Evolutionary conservation across 441 rosid genomes (phyloP), one percentile per base, ranked within the genome.

Genomic region (Gossypium schwendimanii): DNA sequence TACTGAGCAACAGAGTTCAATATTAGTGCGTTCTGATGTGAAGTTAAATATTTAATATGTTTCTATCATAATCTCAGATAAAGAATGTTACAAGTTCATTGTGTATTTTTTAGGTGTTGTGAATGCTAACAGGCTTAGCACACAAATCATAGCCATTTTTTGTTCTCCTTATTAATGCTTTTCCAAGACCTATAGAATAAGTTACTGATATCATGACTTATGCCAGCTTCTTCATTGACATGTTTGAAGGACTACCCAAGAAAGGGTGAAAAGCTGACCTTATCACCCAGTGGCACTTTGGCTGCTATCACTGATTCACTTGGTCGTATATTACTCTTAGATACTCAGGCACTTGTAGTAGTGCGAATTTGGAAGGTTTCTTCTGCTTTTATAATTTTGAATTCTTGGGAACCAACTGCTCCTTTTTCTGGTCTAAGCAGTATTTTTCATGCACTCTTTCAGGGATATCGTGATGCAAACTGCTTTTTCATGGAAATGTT

Each of bases 391-490:
- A 26, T 44, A 28, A 14, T 68, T 70, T 55, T 64, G 6, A 45
- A 23, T 50, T 62, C 44, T 59, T 69, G 6, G 10, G 14, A 9
- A 9, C 5, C 2, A 33, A 6, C 26, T 23, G 5, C 33, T 50
- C 21, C 68, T 15, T 26, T 53, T 23, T 59, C 26, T 73, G 11
- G 10, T 20, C 39, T 63, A 24, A 71, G 70, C 58, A 3, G 18
- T 24, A 0, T 31, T 70, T 26, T 77, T 72, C 14, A 9, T 60
- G 57, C 58, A 20, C 63, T 71, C 65, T 74, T 55, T 15, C 76
- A 94, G 98, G 99, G 99, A 61, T 92, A 94, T 81, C 97, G 99
- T n/a, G 97, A 94, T 71, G 99, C 99, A 52, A 88, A 82, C 79
- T 94, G 99, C 65, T 84, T 92, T 54, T 94, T 94, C 84, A 84